Base-by-base conservation (phyloP, 2,329 filamentous ascomycete genomes). In the Claviceps capensis region DNA sequence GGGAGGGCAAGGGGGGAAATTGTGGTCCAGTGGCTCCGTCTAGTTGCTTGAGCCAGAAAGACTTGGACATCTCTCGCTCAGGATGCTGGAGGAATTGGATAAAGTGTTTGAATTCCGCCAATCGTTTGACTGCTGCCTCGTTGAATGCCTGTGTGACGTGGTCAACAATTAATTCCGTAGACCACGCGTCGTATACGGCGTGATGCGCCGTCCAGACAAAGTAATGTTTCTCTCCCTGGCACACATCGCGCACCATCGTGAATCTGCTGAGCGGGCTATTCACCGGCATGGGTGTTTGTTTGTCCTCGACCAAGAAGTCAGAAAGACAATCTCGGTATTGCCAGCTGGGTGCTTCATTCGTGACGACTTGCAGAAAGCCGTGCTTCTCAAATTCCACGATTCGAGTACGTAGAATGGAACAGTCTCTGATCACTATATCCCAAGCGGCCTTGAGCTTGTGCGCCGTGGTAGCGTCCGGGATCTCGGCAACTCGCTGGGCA, bases 131-230 rank as follows among this genome's bases (percentile, higher is more conserved):
- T 6, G 26, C 13, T n/a, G 40, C 37, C 19, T 41, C 36, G 13
- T 48, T 49, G 47, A 60, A 61, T 2, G 51, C 51, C 19, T 55
- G 49, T 9, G 53, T 46, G 1, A 58, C 48, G 3, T 54, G 40
- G 9, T 55, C 50, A 14, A 61, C 46, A 7, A 62, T 52, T 5
- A 74, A 58, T 2, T 69, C 67, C 65, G 74, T 69, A 0, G 69
- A 72, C 73, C 73, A 76, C 17, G 74, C 74, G 50, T 78, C 75
- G 52, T 77, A 78, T 0, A 77, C 59, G 8, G 69, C 69, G 54
- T 78, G 75, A 38, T 61, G 60, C 5, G 57, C 52, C 8, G 53
- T 55, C 56, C 52, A 60, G n/a, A 59, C 23, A 34, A 60, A 52
- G 3, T 36, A 50, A 11, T 41, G 45, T 4, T 45, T 40, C 3